These are phyloP conservation scores for Penicillium fuscoglaucum DNA, from an alignment of 2,329 filamentous ascomycete species.

Conservation along the genomic window DNA sequence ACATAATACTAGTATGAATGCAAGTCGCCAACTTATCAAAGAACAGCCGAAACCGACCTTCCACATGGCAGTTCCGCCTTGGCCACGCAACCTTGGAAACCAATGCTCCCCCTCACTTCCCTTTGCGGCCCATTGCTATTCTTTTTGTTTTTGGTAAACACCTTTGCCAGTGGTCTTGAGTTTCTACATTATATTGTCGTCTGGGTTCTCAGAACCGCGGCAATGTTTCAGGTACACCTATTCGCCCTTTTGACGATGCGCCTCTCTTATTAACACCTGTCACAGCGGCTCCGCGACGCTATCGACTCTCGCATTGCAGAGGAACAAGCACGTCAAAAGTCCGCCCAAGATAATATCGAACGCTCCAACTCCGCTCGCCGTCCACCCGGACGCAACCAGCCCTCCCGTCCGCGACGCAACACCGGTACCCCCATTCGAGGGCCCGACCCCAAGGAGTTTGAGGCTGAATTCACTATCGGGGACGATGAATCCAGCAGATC, in stretches of 20 bases:
- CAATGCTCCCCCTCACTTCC: slow-evolving; percentile 22
- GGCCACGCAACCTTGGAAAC: slow-evolving; percentile 3
- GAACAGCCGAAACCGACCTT: background rate
- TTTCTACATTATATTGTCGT: slow-evolving; percentile 18
- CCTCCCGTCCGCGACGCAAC: slow-evolving; percentile 37
- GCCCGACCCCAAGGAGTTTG: slow-evolving; percentile 84
- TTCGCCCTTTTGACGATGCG: slow-evolving; percentile 1
- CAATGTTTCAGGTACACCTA: slow-evolving; percentile 29
- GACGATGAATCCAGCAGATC: slow-evolving; percentile 67
- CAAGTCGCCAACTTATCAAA: background rate
- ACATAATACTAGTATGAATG: too few relatives aligned
- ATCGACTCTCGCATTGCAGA: slow-evolving; percentile 87
- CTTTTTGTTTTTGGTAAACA: slow-evolving; percentile 7
- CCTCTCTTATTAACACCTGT: background rate
- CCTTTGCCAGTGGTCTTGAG: slow-evolving; percentile 9
- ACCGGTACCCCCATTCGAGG: slow-evolving; percentile 53
- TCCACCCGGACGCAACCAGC: slow-evolving; percentile 33
- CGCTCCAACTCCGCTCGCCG: slow-evolving; percentile 48
- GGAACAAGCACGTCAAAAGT: slow-evolving; percentile 78
- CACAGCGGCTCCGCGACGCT: slow-evolving; percentile 75
- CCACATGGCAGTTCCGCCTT: slow-evolving; percentile 16
- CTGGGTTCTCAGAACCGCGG: slow-evolving; percentile 23
- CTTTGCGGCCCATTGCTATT: slow-evolving; percentile 13
- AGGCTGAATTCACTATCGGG: slow-evolving; percentile 81
- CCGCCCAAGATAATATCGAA: slow-evolving; percentile 44